Percentiles rank a stretch among this genome's conserved stretches.
Conservation (phyloP, 345 rosid species). For the Fremontodendron californicum region DNA sequence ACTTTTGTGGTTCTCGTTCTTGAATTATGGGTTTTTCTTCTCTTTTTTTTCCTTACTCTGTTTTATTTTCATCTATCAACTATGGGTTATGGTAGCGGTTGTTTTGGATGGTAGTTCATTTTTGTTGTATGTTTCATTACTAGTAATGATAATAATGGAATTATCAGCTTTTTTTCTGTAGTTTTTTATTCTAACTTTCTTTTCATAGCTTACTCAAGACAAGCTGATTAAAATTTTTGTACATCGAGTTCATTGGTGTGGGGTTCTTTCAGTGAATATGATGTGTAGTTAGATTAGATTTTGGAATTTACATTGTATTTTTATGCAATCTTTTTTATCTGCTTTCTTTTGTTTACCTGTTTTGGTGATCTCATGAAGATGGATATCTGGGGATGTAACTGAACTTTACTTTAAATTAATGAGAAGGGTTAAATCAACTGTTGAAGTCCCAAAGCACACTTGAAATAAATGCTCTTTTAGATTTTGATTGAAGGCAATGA, state of each 20-base stretch:
- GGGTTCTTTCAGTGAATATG: no score
- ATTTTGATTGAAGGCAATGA: neutral
- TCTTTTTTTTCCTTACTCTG: neutral
- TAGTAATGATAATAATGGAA: neutral
- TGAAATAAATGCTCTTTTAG: neutral
- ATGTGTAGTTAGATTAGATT: no score
- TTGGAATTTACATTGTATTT: conserved; percentile 1
- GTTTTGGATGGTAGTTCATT: neutral
- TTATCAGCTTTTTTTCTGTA: neutral
- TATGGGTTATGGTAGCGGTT: neutral
- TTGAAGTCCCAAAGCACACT: neutral
- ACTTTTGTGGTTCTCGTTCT: neutral
- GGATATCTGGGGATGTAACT: no score
- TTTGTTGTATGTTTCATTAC: neutral
- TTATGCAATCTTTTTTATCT: neutral
- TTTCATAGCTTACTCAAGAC: neutral
- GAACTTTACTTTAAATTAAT: neutral
- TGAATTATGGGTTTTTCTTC: neutral
- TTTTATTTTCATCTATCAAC: neutral
- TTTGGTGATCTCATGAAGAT: neutral
- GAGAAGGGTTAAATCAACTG: neutral
- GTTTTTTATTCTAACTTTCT: neutral
- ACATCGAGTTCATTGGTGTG: neutral
- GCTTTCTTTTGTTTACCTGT: neutral
- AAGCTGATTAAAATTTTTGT: neutral